Conservation (phyloP, 75 land plant genomes). For the Azolla pinnata region DNA sequence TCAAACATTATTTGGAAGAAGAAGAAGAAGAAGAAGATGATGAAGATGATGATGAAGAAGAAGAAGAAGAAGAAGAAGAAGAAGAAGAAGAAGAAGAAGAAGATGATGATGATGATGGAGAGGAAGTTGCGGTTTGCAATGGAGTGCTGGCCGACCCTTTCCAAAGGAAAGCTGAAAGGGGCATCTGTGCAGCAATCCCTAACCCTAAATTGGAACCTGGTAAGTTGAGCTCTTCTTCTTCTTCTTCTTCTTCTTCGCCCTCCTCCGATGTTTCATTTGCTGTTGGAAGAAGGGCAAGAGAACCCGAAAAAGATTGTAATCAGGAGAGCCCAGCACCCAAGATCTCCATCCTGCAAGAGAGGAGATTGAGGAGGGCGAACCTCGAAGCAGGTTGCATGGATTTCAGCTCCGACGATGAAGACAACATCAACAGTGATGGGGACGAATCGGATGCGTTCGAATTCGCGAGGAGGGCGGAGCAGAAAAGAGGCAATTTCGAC, state of each 20-base stretch:
- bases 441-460: constrained; percentile 9
- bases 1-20: neutral
- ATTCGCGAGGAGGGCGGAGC: constrained; percentile 2
- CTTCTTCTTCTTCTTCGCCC: neutral
- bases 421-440: neutral
- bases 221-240: neutral
- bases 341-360: constrained; percentile 12
- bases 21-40: neutral
- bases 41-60: neutral
- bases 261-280: too few relatives aligned
- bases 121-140: neutral
- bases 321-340: constrained; percentile 4
- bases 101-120: neutral
- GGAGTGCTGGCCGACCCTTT: too few relatives aligned
- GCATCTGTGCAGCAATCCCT: too few relatives aligned
- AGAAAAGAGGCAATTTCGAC: neutral
- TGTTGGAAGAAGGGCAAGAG: too few relatives aligned
- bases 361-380: constrained; percentile 8
- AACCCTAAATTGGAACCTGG: too few relatives aligned
- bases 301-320: too few relatives aligned
- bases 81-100: neutral
- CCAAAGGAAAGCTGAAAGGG: too few relatives aligned
- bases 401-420: neutral
- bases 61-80: neutral
- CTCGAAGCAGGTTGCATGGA: constrained; percentile 5